phyloP scores from a whole-genome alignment of 1,284 basidiomycete species.

The Rhodotorula sp. region DNA sequence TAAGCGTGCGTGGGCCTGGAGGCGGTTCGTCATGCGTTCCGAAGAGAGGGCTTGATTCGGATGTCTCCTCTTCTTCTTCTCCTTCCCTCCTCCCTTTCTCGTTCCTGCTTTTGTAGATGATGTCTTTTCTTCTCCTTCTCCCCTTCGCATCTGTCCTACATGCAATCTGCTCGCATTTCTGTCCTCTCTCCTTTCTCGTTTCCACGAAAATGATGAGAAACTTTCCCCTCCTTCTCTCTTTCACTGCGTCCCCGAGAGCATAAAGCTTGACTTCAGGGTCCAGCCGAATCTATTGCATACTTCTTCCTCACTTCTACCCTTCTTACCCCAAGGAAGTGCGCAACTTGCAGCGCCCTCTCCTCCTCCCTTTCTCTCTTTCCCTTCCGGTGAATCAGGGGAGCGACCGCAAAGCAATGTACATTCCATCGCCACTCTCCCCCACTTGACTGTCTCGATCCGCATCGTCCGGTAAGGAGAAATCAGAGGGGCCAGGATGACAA shows the following conservation, averaged over 20 bases:
- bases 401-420: too few relatives aligned
- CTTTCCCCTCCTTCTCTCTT: too few relatives aligned
- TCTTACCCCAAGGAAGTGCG: too few relatives aligned
- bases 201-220: too few relatives aligned
- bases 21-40: neutral
- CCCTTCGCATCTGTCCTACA: neutral
- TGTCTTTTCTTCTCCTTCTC: neutral
- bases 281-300: neutral
- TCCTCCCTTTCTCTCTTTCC: neutral
- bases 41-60: neutral
- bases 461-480: too few relatives aligned
- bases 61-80: neutral
- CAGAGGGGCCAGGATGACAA: too few relatives aligned
- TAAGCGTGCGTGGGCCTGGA: neutral
- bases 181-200: neutral
- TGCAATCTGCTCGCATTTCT: neutral
- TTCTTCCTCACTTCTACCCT: neutral
- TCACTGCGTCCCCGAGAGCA: too few relatives aligned
- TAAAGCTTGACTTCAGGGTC: too few relatives aligned
- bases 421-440: too few relatives aligned
- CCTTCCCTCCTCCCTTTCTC: neutral
- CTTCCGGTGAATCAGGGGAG: too few relatives aligned
- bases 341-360: neutral
- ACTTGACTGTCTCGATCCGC: too few relatives aligned
- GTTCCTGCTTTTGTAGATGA: neutral